A percentile compares a stretch with the other conserved stretches of the same genome.
These are phyloP conservation scores for Emericellopsis atlantica DNA, from an alignment of 2,329 filamentous ascomycete species.

Conservation along the genomic window DNA sequence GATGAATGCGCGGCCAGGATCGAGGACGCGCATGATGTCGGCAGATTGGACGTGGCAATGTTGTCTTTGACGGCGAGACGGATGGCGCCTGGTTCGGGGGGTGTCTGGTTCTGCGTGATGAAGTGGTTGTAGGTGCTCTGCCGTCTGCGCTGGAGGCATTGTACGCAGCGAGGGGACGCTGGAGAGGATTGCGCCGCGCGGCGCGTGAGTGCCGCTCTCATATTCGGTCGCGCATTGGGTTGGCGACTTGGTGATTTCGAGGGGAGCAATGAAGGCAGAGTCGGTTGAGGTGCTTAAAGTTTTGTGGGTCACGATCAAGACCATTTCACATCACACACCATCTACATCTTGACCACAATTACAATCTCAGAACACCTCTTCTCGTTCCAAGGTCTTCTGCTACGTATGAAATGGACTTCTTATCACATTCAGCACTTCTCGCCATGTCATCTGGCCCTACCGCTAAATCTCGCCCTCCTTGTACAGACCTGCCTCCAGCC, in stretches of 20 bases:
- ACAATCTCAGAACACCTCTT: too few relatives aligned
- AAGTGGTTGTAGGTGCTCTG: slow-evolving; percentile 23
- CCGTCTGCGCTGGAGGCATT: slow-evolving; percentile 10
- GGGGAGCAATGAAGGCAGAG: too few relatives aligned
- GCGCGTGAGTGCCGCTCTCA: slow-evolving; percentile 18
- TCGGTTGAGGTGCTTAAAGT: too few relatives aligned
- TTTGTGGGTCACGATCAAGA: too few relatives aligned
- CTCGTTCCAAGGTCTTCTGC: too few relatives aligned
- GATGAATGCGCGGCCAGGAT: slow-evolving; percentile 60
- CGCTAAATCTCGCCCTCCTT: slow-evolving; percentile 15
- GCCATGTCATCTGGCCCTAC: too few relatives aligned
- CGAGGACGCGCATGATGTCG: slow-evolving; percentile 73
- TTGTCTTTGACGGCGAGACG: slow-evolving; percentile 64
- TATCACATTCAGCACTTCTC: too few relatives aligned
- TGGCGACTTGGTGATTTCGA: background rate
- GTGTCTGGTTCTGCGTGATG: slow-evolving; percentile 8
- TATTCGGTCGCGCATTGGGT: slow-evolving; percentile 6
- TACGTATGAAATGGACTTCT: too few relatives aligned
- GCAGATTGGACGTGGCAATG: slow-evolving; percentile 50
- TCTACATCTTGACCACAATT: too few relatives aligned
- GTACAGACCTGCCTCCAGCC: slow-evolving; percentile 22
- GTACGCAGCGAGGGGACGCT: background rate
- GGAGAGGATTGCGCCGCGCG: slow-evolving; percentile 6
- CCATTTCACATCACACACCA: too few relatives aligned
- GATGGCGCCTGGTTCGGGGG: slow-evolving; percentile 9